Conservation (phyloP, 768 basidiomycete genomes). For the Serpula lacrymans region DNA sequence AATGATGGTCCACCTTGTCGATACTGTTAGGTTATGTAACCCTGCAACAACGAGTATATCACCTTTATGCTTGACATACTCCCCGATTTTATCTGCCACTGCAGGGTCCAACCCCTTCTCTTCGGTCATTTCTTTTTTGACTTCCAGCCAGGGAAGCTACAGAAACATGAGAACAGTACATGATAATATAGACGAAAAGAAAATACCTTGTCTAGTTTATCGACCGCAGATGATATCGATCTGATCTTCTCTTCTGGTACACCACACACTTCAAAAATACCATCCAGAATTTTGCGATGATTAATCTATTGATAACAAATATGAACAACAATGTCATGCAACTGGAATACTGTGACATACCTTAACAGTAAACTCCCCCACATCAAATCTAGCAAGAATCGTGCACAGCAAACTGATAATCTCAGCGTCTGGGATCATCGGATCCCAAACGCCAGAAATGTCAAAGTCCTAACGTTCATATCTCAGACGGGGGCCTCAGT, state of each 20-base stretch:
- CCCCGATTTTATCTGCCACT: slow-evolving; percentile 91
- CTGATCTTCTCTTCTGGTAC: slow-evolving; percentile 89
- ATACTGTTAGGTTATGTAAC: too few species aligned
- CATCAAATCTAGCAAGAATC: slow-evolving; percentile 75
- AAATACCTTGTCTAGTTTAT: slow-evolving; percentile 93
- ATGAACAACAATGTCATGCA: slow-evolving; percentile 2
- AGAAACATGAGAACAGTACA: slow-evolving; percentile 1
- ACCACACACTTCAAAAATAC: slow-evolving; percentile 94
- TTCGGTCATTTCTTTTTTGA: slow-evolving; percentile 93
- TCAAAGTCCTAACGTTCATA: slow-evolving; percentile 75
- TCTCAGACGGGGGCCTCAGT: not conserved
- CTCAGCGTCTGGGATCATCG: slow-evolving; percentile 98
- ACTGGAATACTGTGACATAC: slow-evolving; percentile 32
- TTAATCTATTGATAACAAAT: slow-evolving; percentile 60
- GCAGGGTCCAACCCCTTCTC: slow-evolving; percentile 85
- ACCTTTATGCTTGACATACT: slow-evolving; percentile 97
- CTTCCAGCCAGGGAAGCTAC: slow-evolving; percentile 85
- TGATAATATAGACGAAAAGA: not conserved
- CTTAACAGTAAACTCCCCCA: slow-evolving; percentile 95
- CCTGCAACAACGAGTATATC: too few species aligned
- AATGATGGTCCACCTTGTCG: slow-evolving; percentile 71
- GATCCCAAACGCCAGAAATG: slow-evolving; percentile 87
- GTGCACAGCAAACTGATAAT: slow-evolving; percentile 80
- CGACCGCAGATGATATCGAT: slow-evolving; percentile 92
- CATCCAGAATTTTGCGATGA: slow-evolving; percentile 95